Evolutionary conservation across 2,329 filamentous ascomycete species (phyloP).

Genomic region (Botrytis hyacinthi): DNA sequence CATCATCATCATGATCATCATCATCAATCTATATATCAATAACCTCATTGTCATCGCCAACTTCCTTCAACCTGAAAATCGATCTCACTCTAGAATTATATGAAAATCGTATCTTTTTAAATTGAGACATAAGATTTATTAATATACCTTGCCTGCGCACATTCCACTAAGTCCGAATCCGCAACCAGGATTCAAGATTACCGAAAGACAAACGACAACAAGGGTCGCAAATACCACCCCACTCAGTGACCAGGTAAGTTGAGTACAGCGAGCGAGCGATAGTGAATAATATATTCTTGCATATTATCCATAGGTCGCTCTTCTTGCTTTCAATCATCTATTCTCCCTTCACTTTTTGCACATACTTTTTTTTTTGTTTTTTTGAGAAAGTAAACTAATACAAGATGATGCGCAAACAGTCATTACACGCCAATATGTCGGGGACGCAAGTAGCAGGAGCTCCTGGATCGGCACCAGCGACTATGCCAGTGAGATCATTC

Average conservation of each 20-base stretch:
- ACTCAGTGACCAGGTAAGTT: conserved; percentile 3
- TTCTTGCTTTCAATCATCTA: background rate
- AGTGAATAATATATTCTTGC: background rate
- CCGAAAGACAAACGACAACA: conserved; percentile 9
- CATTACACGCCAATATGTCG: conserved; percentile 30
- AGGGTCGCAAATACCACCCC: background rate
- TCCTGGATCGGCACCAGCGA: conserved; percentile 31
- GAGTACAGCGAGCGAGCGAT: background rate
- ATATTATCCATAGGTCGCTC: background rate
- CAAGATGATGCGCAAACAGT: conserved; percentile 31
- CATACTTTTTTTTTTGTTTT: background rate
- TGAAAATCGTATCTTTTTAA: background rate
- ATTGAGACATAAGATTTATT: background rate
- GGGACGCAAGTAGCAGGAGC: conserved; percentile 28
- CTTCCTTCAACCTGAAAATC: background rate
- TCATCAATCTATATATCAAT: background rate
- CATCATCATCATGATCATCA: background rate
- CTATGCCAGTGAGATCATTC: conserved; percentile 33
- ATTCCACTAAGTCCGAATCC: background rate
- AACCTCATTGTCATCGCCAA: background rate
- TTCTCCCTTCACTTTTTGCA: background rate
- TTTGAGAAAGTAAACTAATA: conserved; percentile 19
- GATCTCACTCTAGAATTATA: background rate
- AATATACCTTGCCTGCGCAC: too few relatives aligned
- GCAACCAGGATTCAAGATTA: conserved; percentile 8